phyloP scores from a whole-genome alignment of 805 yeast genomes.

The Suhomyces sp. region DNA sequence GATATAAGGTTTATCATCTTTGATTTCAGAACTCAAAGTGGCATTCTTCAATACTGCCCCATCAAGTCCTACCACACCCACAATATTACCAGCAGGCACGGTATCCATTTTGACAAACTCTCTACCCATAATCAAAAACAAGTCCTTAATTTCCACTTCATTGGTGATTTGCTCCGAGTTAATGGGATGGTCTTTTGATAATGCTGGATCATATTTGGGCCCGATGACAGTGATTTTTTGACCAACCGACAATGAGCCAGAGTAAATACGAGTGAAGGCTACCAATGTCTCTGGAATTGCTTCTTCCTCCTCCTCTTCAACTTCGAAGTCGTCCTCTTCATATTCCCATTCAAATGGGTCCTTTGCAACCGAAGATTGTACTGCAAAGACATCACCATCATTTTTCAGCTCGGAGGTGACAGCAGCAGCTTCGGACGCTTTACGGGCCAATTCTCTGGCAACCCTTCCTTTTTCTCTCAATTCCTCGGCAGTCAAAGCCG shows the following conservation, averaged over 20 bases:
- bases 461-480: constrained; percentile 58
- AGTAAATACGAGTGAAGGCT: constrained; percentile 85
- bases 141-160: constrained; percentile 60
- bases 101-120: constrained; percentile 73
- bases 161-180: constrained; percentile 55
- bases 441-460: constrained; percentile 66
- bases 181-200: constrained; percentile 28
- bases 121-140: constrained; percentile 88
- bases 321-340: constrained; percentile 46
- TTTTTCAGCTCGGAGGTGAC: constrained; percentile 20
- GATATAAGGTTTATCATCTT: constrained; percentile 74
- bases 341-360: constrained; percentile 46
- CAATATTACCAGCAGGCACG: constrained; percentile 94
- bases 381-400: constrained; percentile 25
- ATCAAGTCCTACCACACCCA: constrained; percentile 90
- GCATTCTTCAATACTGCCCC: constrained; percentile 83
- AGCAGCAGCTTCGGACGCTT: constrained; percentile 56
- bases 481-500: constrained; percentile 51
- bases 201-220: constrained; percentile 78
- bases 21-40: constrained; percentile 59
- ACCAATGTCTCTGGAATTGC: constrained; percentile 65
- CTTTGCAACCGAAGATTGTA: constrained; percentile 19
- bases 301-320: constrained; percentile 43
- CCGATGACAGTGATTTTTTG: constrained; percentile 75
- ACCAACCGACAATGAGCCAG: constrained; percentile 79